Base-by-base conservation (phyloP, 2,329 filamentous ascomycete species). In the Leptoxyphium fumago region DNA sequence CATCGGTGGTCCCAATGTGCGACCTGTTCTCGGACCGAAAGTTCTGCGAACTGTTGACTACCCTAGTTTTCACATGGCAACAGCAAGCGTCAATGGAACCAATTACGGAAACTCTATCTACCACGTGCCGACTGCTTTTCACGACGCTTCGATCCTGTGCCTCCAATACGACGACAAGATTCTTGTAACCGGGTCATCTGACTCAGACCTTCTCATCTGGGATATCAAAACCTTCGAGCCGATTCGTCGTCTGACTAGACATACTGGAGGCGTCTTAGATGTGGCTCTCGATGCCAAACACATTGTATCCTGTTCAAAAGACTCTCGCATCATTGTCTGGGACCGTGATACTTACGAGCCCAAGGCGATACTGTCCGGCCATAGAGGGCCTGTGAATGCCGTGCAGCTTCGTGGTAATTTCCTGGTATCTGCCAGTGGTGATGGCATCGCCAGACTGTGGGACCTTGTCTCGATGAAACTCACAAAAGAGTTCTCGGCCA, bases 281-380 rank as follows among this genome's bases (percentile, higher is more conserved):
- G 79, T 98, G 9, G 89, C 86, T 51, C 89, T 98, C 51, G 87
- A 98, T 60, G 77, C 86, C 50, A 80, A 82, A 54, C 82, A 94
- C 64, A 95, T 98, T 55, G 82, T 96, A 42, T 95, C 89, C 5
- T 98, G 91, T 70, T 94, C 86, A 61, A 98, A 98, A 65, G 91
- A 98, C 64, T 79, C 82, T 36, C 88, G 76, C 49, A 94, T 98
- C 59, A 93, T 88, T 58, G 80, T 98, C 18, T 96, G 89, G 89
- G 84, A 94, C 57, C 84, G 91, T 39, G 67, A 75, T 44, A 91
- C 84, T 0, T 84, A 86, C 30, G 67, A 69, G 9, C 71, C 93
- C 40, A 64, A 94, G 40, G 84, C 84, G 56, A 82, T 84, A 55
- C 74, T 98, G 41, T 75, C 77, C 30, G 91, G 89, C 7, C 91